phyloP scores from a whole-genome alignment of 495 filamentous ascomycete species.

The Hypoxylon lienhwacheense region DNA sequence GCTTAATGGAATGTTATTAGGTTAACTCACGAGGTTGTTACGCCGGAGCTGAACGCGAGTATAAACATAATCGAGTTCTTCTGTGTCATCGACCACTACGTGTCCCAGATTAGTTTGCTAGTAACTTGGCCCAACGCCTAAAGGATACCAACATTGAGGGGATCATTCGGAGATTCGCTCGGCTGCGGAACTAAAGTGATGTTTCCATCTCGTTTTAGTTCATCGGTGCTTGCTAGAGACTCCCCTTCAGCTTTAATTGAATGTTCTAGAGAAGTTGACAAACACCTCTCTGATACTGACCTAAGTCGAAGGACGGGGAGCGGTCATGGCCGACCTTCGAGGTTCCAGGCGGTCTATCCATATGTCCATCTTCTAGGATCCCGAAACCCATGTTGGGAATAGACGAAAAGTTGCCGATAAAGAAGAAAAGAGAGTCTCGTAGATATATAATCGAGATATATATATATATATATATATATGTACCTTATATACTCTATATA shows the following conservation, averaged over 20 bases:
- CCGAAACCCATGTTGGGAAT: slow-evolving; percentile 31
- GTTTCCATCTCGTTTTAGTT: slow-evolving; percentile 38
- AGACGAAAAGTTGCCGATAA: not conserved
- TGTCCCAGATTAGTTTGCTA: not conserved
- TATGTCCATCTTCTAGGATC: slow-evolving; percentile 26
- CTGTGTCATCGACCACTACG: slow-evolving; percentile 23
- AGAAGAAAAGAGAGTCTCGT: not conserved
- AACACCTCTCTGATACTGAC: not conserved
- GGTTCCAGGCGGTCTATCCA: slow-evolving; percentile 33
- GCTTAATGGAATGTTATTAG: not conserved
- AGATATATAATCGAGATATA: too few relatives aligned
- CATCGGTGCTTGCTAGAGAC: slow-evolving; percentile 13
- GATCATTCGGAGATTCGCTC: slow-evolving; percentile 50
- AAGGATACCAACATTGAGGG: slow-evolving; percentile 43
- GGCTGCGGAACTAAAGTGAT: slow-evolving; percentile 55
- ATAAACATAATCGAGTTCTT: slow-evolving; percentile 34
- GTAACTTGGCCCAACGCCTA: not conserved
- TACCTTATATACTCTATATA: too few relatives aligned
- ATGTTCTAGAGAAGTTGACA: not conserved
- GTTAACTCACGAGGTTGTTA: slow-evolving; percentile 29
- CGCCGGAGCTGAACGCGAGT: slow-evolving; percentile 30
- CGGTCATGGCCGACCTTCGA: slow-evolving; percentile 30
- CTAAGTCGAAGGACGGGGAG: slow-evolving; percentile 10
- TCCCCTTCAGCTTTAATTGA: slow-evolving; percentile 4
- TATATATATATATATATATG: too few relatives aligned